These are phyloP conservation scores for Saccharum officinarum DNA, from an alignment of 176 grass and related monocot genomes.

Conservation along the genomic window DNA sequence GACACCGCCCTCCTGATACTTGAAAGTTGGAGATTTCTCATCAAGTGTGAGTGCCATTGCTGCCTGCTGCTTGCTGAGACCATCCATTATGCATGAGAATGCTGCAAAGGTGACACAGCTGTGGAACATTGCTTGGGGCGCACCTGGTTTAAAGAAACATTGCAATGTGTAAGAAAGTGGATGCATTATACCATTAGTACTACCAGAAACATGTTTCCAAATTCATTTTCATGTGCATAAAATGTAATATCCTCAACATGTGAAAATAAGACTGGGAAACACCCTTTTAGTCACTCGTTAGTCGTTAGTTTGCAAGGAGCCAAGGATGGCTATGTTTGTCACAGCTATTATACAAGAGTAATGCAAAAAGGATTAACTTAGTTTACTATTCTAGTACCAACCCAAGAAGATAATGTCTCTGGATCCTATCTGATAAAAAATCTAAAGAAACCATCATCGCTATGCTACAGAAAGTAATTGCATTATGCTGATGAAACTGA, in stretches of 20 bases:
- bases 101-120: constrained; percentile 76
- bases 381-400: neutral
- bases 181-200: constrained; percentile 1
- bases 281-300: too few species aligned
- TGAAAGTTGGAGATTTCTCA: neutral
- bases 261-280: too few species aligned
- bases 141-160: constrained; percentile 48
- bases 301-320: neutral
- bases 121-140: constrained; percentile 73
- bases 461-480: neutral
- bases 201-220: neutral
- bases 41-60: constrained; percentile 51
- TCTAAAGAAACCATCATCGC: neutral
- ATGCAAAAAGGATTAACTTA: neutral
- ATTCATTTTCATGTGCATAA: neutral
- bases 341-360: neutral
- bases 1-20: constrained; percentile 12
- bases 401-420: neutral
- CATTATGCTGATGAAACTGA: neutral
- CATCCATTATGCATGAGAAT: constrained; percentile 89
- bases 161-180: neutral
- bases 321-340: neutral
- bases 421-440: neutral
- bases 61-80: constrained; percentile 80
- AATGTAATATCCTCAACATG: neutral